These are phyloP conservation scores for Lanzia echinophila DNA, from an alignment of 2,329 filamentous ascomycete species.

Conservation along the genomic window DNA sequence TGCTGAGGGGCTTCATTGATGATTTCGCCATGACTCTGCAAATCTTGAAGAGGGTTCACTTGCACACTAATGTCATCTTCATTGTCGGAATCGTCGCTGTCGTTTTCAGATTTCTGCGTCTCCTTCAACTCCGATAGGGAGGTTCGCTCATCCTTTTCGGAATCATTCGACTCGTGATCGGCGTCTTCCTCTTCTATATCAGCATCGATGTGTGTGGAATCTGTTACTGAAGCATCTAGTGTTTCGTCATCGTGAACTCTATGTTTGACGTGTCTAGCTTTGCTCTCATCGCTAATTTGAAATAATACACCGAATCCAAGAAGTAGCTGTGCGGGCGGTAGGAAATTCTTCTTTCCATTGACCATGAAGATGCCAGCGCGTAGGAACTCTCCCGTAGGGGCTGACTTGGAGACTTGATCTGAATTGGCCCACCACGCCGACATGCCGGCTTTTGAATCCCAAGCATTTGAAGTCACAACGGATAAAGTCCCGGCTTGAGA, in stretches of 20 bases:
- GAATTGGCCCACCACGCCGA: constrained; percentile 92
- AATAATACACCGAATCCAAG: constrained; percentile 86
- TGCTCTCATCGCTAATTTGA: constrained; percentile 81
- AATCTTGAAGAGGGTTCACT: constrained; percentile 20
- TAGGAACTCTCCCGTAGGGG: constrained; percentile 72
- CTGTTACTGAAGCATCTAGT: not conserved
- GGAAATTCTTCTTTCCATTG: constrained; percentile 80
- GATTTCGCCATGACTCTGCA: constrained; percentile 15
- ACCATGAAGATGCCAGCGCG: constrained; percentile 73
- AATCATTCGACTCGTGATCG: constrained; percentile 16
- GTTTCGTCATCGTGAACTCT: constrained; percentile 41
- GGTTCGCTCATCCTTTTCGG: constrained; percentile 21
- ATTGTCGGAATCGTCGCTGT: constrained; percentile 22
- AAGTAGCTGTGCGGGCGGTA: constrained; percentile 80
- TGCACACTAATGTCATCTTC: constrained; percentile 24
- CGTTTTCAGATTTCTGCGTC: constrained; percentile 11
- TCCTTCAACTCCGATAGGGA: constrained; percentile 11
- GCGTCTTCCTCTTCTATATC: constrained; percentile 1
- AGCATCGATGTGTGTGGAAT: not conserved
- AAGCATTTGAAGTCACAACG: constrained; percentile 80
- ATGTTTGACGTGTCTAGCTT: constrained; percentile 72
- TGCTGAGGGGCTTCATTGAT: constrained; percentile 22
- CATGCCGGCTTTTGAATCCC: constrained; percentile 96
- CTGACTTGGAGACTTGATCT: constrained; percentile 84
- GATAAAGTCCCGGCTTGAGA: constrained; percentile 82